Conservation (phyloP, 768 basidiomycete species). For the Lentinula detonsa region DNA sequence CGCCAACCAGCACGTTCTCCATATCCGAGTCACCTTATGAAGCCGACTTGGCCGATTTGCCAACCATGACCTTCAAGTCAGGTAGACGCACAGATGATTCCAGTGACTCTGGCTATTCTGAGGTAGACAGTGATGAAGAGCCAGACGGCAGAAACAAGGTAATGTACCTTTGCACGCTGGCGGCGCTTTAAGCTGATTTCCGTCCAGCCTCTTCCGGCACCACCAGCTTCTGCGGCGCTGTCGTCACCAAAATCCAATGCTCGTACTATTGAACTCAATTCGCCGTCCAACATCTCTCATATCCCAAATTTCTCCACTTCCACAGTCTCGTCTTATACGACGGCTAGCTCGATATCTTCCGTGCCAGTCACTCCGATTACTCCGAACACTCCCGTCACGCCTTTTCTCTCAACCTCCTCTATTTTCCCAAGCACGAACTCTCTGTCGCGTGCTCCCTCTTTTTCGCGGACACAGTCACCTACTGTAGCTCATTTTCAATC, state of each 20-base stretch:
- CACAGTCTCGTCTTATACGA: background rate
- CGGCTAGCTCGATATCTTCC: conserved; percentile 1
- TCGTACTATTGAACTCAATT: background rate
- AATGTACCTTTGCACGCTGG: background rate
- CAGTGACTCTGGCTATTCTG: background rate
- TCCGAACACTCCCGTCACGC: background rate
- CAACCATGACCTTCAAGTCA: conserved; percentile 2
- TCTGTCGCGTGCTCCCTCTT: background rate
- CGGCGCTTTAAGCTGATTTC: background rate
- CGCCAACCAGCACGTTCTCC: background rate
- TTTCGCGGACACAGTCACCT: background rate
- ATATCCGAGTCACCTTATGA: background rate
- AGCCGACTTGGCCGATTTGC: background rate
- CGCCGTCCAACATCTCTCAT: background rate
- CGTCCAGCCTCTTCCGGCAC: conserved; percentile 1
- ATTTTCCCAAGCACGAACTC: background rate
- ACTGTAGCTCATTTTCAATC: background rate
- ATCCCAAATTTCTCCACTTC: background rate
- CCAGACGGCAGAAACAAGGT: conserved; percentile 2
- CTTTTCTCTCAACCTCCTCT: background rate
- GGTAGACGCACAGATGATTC: background rate
- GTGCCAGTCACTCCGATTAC: conserved; percentile 1
- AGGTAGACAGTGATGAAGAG: background rate
- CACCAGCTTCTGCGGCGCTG: background rate
- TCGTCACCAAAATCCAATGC: background rate